Base-by-base conservation (phyloP, 345 rosid genomes). In the Bruguiera gymnorhiza region DNA sequence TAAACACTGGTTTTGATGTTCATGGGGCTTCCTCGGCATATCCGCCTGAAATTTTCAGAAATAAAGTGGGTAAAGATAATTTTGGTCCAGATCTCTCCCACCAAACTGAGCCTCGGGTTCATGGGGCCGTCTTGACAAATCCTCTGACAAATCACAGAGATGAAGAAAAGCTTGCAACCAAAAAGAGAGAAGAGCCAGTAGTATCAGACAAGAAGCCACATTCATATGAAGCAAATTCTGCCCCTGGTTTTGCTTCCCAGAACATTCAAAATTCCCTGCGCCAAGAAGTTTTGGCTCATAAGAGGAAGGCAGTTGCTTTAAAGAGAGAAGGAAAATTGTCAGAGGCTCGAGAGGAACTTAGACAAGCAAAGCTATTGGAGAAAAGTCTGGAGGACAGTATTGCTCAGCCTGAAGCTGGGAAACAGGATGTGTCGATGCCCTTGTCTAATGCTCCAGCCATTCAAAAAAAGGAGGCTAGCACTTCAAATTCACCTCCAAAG, bases 281-380 rank as follows among this genome's bases (percentile, higher is more conserved):
- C 71, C 89, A 83, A 75, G 93, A 87, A 53, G 83, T 94, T 79
- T 74, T 88, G 63, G 85, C 85, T 74, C 83, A 72, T 62, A 91
- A 94, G 85, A 86, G 83, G 86, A 89, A 79, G 78, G 98, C 97
- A 11, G 68, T 94, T 67, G 87, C 86, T 54, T 77, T 91, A 37
- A 91, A 94, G 81, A 87, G 83, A 80, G 93, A 94, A 73, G 97
- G 98, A 60, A 94, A 81, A 76, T 67, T 89, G 55, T 76, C 79
- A 66, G 97, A 91, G 83, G 97, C 98, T 46, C 86, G 83, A 68
- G 93, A 87, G 68, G 92, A 89, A 79, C 91, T 94, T 26, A 78
- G 83, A 54, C 84, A 75, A 75, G 98, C 97, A 34, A 94, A 89
- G 79, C 63, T 88, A 71, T 73, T 94, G 73, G 96, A 89, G 85